These are phyloP conservation scores for Pseudopyricularia javanii DNA, from an alignment of 2,329 filamentous ascomycete species.

Conservation along the genomic window DNA sequence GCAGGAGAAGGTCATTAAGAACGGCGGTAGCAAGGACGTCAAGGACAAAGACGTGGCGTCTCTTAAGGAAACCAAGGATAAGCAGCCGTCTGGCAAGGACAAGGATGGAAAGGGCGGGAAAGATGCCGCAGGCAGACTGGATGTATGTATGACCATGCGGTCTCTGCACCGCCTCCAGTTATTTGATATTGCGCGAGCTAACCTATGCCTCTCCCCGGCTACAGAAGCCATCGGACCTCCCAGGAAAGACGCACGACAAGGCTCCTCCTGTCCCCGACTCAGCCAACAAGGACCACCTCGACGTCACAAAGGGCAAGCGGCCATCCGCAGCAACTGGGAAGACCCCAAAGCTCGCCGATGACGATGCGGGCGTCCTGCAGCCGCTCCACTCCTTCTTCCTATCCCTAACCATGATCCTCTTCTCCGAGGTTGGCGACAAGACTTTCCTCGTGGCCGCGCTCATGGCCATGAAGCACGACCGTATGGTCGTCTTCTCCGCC, in stretches of 20 bases:
- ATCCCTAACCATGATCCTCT: conserved; percentile 92
- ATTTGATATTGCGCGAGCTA: background rate
- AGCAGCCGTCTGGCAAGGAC: conserved; percentile 26
- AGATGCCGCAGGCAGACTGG: conserved; percentile 29
- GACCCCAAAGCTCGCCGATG: conserved; percentile 22
- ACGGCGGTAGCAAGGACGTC: conserved; percentile 24
- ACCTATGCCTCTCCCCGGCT: background rate
- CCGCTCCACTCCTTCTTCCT: conserved; percentile 82
- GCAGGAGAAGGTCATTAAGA: conserved; percentile 48
- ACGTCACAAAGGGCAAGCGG: conserved; percentile 28
- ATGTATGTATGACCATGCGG: conserved; percentile 36
- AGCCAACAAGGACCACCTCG: conserved; percentile 51
- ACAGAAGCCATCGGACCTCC: conserved; percentile 72
- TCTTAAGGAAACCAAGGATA: conserved; percentile 17
- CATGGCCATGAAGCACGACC: conserved; percentile 98
- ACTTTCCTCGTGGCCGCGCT: conserved; percentile 93
- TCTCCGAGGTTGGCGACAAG: conserved; percentile 96
- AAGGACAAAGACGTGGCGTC: conserved; percentile 20
- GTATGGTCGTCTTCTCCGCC: conserved; percentile 84
- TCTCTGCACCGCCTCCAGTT: background rate
- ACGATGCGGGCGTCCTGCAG: conserved; percentile 49
- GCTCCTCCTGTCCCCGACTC: conserved; percentile 57
- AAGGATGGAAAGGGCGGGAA: conserved; percentile 29
- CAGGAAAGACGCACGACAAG: conserved; percentile 64
- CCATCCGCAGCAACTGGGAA: conserved; percentile 5